Evolutionary conservation across 768 basidiomycete species (phyloP).

Genomic region (Kwoniella shandongensis): DNA sequence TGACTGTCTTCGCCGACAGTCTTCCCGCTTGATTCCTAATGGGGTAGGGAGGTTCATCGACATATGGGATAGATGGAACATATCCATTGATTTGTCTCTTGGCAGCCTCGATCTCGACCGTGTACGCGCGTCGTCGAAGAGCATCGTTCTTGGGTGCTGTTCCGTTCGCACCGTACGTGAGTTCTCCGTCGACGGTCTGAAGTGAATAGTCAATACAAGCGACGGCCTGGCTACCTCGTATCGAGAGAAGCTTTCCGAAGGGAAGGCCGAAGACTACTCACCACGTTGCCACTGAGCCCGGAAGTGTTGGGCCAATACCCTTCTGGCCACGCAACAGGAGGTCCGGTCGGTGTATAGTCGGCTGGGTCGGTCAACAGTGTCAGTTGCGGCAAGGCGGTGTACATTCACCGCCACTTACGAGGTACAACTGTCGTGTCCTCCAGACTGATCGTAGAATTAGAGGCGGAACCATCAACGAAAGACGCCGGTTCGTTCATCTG

Average conservation of each 20-base stretch:
- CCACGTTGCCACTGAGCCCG: conserved; percentile 12
- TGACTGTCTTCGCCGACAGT: conserved; percentile 62
- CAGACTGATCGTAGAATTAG: conserved; percentile 18
- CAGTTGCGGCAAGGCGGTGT: background rate
- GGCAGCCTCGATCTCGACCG: conserved; percentile 1
- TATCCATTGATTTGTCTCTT: conserved; percentile 7
- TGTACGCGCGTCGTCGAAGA: conserved; percentile 6
- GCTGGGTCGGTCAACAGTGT: conserved; percentile 2
- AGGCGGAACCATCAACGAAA: conserved; percentile 61
- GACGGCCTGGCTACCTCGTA: too few species aligned
- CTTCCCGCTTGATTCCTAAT: conserved; percentile 71
- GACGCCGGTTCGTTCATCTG: conserved; percentile 71
- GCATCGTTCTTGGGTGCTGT: conserved; percentile 16
- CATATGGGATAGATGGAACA: conserved; percentile 10
- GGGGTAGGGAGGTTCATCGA: conserved; percentile 35
- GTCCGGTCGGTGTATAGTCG: conserved; percentile 12
- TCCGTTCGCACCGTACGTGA: conserved; percentile 17
- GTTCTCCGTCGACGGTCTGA: conserved; percentile 9
- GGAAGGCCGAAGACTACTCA: too few species aligned
- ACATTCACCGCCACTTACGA: conserved; percentile 1
- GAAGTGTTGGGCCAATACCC: conserved; percentile 18
- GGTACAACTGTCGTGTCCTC: conserved; percentile 15
- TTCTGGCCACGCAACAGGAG: conserved; percentile 14
- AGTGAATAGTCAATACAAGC: background rate
- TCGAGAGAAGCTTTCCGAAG: too few species aligned